Evolutionary conservation across 495 filamentous ascomycete species (phyloP), one percentile per base, ranked within the genome.

Genomic region (Penicillium dipodomyicola): DNA sequence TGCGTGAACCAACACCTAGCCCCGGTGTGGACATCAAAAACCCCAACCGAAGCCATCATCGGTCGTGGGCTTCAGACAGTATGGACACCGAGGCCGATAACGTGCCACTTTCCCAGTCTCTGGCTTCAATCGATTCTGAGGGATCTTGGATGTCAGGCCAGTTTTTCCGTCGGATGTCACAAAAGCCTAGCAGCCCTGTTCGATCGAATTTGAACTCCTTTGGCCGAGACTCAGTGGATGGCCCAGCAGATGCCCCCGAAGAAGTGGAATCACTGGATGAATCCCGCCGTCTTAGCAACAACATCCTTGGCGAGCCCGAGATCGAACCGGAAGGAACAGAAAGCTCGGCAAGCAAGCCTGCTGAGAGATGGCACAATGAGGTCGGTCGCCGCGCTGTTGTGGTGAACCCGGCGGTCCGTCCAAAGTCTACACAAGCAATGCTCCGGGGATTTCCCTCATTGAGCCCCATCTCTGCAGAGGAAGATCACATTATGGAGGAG

Each of bases 111-210:
- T 87, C 87, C 19, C 83, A 85, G 69, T 94, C 90, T 14, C 76
- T 94, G 6, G 91, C 89, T 8, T 93, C 90, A 0, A 85, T 97
- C 56, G 92, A 95, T 64, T 93, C 89, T 0, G 92, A 97, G 73
- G 92, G 83, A 2, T 96, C 91, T 1, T 97, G 92, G 92, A 87
- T 97, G 59, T 91, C 90, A 3, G 91, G 92, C 11, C 78, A 80
- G 53, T 81, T 81, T 53, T 71, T 82, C 57, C 77, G 80, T 43
- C 70, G 80, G 45, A 70, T 76, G 59, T 80, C 83, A 4, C 76
- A 82, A 35, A 73, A 73, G 29, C 67, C 72, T 43, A 62, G 69
- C 55, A 73, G 76, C 39, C 72, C 77, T 17, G 63, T 74, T 37
- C 76, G 77, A 42, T 69, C 75, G 14, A 86, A 79, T 48, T 61